Base-by-base conservation (phyloP, 2,329 filamentous ascomycete species). In the Coleophoma crateriformis region DNA sequence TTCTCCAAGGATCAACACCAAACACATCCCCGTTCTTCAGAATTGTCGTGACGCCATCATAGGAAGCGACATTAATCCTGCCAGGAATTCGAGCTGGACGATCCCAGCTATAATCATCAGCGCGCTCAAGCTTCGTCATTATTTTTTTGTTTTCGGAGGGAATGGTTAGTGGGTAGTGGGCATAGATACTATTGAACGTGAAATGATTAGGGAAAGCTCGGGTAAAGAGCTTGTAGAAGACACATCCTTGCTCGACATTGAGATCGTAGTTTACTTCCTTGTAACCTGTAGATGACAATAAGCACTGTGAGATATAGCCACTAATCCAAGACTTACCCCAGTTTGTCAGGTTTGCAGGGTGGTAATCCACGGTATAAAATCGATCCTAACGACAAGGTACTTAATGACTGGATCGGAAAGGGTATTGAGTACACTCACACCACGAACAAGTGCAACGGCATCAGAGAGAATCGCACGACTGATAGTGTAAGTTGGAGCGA, bases 161-260 rank as follows among this genome's bases (percentile, higher is more conserved):
- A 2, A 86, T 83, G 3, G 80, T 82, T 60, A 84, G 77, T 42
- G 62, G 62, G 50, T 55, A 64, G 46, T 64, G 62, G 0, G 87
- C 88, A 55, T 92, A 95, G 48, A 91, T 82, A 0, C 86, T 90
- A 70, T 94, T 84, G 17, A 75, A 69, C 63, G 80, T 81, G 75
- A 91, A 92, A 69, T 90, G 85, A 56, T 87, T 77, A 1, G 89
- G 90, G 73, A 95, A 90, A 0, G 88, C 87, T 5, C 85, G 79
- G 35, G 88, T 73, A 64, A 91, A 85, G 34, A 95, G 77, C 72
- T 94, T 95, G 74, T 91, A 90, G 68, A 92, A 88, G 12, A 90
- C 81, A 58, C 86, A 90, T 44, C 90, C 89, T 62, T 94, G 84
- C 67, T 94, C 87, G 56, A 92, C 69, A 50, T 78, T 81, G 17